These are phyloP conservation scores for Marvania coccoides DNA, from an alignment of 139 green algal genomes.

Conservation along the genomic window DNA sequence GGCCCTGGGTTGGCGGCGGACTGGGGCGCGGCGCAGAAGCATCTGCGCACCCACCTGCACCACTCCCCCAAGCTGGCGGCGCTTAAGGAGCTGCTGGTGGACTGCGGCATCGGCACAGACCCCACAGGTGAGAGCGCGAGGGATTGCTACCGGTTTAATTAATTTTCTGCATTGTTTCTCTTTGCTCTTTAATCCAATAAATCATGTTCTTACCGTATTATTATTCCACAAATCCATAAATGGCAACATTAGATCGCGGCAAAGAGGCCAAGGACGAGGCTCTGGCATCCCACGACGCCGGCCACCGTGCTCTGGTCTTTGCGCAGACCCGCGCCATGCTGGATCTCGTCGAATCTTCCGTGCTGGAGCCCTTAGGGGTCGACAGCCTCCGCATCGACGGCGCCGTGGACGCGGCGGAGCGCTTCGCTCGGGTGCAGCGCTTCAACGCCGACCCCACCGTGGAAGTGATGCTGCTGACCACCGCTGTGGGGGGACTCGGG, in stretches of 20 bases:
- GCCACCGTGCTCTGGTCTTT: constrained; percentile 93
- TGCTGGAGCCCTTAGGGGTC: constrained; percentile 55
- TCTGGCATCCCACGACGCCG: not conserved
- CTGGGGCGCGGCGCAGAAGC: constrained; percentile 7
- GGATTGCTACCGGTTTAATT: no score
- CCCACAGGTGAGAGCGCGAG: not conserved
- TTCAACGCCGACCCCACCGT: constrained; percentile 99
- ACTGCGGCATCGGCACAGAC: constrained; percentile 61
- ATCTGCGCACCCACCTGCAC: constrained; percentile 29
- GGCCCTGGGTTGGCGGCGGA: constrained; percentile 1
- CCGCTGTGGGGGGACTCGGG: constrained; percentile 74
- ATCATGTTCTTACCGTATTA: no score
- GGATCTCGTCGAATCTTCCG: constrained; percentile 74
- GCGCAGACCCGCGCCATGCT: constrained; percentile 85
- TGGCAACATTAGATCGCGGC: not conserved
- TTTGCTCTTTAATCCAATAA: no score
- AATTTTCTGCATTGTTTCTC: no score
- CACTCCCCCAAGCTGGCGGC: constrained; percentile 91
- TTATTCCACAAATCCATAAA: not conserved
- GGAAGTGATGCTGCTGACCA: constrained; percentile 94
- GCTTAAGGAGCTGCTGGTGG: constrained; percentile 78
- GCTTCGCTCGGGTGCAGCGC: constrained; percentile 72
- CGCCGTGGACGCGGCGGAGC: constrained; percentile 52
- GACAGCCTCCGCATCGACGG: constrained; percentile 87
- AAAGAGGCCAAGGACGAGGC: not conserved